Evolutionary conservation across 2,329 filamentous ascomycete species (phyloP).

Genomic region (Colletotrichum lentis): DNA sequence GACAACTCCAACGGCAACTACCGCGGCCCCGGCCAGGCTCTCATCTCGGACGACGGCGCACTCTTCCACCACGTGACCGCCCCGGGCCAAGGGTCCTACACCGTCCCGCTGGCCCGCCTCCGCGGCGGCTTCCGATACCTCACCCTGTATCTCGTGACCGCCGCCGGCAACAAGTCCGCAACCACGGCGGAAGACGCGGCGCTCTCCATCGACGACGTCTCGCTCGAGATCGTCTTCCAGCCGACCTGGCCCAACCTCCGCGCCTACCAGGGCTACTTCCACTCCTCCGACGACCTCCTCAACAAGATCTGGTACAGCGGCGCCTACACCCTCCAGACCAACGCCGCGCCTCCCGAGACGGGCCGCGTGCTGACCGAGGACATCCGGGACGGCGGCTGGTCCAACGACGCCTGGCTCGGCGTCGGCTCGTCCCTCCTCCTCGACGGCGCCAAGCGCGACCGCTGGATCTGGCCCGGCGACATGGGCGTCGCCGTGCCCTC

Average conservation of each 20-base stretch:
- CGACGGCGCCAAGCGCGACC: slow-evolving; percentile 67
- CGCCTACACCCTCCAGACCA: slow-evolving; percentile 56
- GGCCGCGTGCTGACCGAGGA: slow-evolving; percentile 39
- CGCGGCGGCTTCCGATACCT: slow-evolving; percentile 64
- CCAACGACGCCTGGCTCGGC: slow-evolving; percentile 47
- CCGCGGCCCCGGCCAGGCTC: slow-evolving; percentile 45
- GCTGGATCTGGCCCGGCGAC: slow-evolving; percentile 69
- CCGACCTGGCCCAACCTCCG: slow-evolving; percentile 56
- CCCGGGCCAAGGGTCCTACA: slow-evolving; percentile 46
- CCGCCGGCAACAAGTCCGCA: slow-evolving; percentile 8
- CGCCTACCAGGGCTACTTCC: slow-evolving; percentile 64
- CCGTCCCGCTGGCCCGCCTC: slow-evolving; percentile 49
- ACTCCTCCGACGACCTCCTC: slow-evolving; percentile 57
- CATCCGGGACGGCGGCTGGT: slow-evolving; percentile 41
- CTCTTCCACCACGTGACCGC: slow-evolving; percentile 53
- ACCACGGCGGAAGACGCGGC: neutral
- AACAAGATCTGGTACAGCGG: slow-evolving; percentile 63
- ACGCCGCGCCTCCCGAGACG: slow-evolving; percentile 41
- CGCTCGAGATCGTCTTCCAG: slow-evolving; percentile 50
- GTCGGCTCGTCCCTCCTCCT: slow-evolving; percentile 45
- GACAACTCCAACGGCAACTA: slow-evolving; percentile 58
- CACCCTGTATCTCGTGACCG: slow-evolving; percentile 51
- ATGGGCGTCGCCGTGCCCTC: slow-evolving; percentile 65
- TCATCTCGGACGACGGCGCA: slow-evolving; percentile 51
- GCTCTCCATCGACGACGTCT: slow-evolving; percentile 46